phyloP scores from a whole-genome alignment of 164 flowering plant species.

The Annona squamosa region DNA sequence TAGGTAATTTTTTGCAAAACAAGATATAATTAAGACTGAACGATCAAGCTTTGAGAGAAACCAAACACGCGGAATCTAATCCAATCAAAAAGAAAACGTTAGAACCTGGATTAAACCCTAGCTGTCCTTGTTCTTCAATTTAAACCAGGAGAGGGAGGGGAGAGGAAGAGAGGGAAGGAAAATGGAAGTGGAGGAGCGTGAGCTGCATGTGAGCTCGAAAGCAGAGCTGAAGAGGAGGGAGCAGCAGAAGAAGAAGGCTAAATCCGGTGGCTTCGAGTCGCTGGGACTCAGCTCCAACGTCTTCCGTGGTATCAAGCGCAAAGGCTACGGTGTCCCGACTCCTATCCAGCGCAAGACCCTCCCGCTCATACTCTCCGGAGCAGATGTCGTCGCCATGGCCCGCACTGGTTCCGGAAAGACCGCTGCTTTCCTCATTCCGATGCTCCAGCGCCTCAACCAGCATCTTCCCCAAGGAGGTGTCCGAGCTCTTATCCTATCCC shows the following conservation, averaged over 20 bases:
- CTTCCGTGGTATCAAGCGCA: conserved; percentile 61
- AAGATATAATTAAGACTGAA: too few species aligned
- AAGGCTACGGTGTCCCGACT: conserved; percentile 91
- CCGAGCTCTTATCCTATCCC: conserved; percentile 77
- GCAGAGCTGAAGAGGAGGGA: conserved; percentile 49
- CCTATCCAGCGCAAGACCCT: conserved; percentile 95
- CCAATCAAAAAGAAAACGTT: too few species aligned
- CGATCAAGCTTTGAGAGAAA: too few species aligned
- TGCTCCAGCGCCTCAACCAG: conserved; percentile 69
- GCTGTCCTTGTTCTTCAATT: neutral
- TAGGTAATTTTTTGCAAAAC: too few species aligned
- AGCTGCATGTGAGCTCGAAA: conserved; percentile 41
- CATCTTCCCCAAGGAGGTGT: conserved; percentile 71
- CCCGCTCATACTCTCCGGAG: conserved; percentile 79
- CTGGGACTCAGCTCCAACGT: conserved; percentile 53
- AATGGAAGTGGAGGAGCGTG: neutral
- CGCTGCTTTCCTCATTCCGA: conserved; percentile 87
- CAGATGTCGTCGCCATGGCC: conserved; percentile 98
- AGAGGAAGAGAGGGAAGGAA: neutral
- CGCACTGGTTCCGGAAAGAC: conserved; percentile 97
- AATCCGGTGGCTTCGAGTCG: conserved; percentile 91
- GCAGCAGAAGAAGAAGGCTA: conserved; percentile 58
- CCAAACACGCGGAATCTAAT: too few species aligned
- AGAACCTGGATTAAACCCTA: too few species aligned
- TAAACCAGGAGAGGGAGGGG: conserved; percentile 2